Base-by-base conservation (phyloP, 139 green algal genomes). In the Auxenochlorella protothecoides region DNA sequence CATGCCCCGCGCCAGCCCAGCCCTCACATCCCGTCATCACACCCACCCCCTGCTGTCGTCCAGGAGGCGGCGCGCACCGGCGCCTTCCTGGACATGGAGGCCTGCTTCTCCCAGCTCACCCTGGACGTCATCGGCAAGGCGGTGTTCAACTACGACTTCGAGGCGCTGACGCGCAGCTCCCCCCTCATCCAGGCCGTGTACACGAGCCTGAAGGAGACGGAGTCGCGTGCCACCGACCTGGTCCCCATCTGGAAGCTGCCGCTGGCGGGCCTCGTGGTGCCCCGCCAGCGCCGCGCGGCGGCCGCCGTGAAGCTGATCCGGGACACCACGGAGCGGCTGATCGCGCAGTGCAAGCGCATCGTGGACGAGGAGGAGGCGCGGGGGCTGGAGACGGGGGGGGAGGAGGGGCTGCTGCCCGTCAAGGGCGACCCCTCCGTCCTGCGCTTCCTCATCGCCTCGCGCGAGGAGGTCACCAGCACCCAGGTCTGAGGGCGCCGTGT, bases 91-190 rank as follows among this genome's bases (percentile, higher is more conserved):
- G 92, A 99, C 85, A 93, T 99, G 88, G 95, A 99, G 84, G 89
- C 85, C 0, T 84, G 75, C 64, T 98, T 98, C 83, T 91, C 79
- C 52, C 92, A 98, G 86, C 81, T 99, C 9, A 99, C 95, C 3
- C 85, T 99, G 60, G 95, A 99, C 82, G 86, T 99, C 54, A 98
- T 99, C 73, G 95, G 94, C 65, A 93, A 95, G 81, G 78, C 90
- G 0, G 91, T 98, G 53, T 99, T 99, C 85, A 98, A 98, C 88
- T 98, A 98, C 80, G 89, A 98, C 76, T 99, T 99, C 72, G 84
- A 96, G 70, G 75, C 94, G 4, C 86, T 99, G 61, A 96, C 80
- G 63, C 86, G 72, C 5, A 76, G 91, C 71, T 85, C 68, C 13
- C 90, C 88, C 5, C 59, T 97, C 68, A 97, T 97, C 69, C 89